A percentile compares a stretch with the other conserved stretches of the same genome.
Conservation (phyloP, 768 basidiomycete species). For the Naganishia antarctica region DNA sequence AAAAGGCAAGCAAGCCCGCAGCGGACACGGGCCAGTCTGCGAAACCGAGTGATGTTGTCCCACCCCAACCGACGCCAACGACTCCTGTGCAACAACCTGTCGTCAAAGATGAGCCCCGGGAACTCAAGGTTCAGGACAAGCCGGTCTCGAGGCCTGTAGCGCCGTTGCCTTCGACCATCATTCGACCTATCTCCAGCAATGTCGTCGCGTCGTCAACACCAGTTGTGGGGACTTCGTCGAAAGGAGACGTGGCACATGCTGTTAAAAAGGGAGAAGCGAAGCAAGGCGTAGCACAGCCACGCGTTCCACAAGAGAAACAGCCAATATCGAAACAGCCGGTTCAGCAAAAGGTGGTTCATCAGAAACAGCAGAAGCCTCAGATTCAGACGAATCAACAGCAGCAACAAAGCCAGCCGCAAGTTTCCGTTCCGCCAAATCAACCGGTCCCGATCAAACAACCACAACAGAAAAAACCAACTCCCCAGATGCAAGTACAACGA, state of each 20-base stretch:
- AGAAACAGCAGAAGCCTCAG: neutral
- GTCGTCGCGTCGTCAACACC: too few relatives aligned
- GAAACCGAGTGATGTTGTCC: neutral
- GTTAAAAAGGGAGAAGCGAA: too few relatives aligned
- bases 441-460: neutral
- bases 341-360: neutral
- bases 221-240: neutral
- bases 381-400: neutral
- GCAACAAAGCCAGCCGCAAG: neutral
- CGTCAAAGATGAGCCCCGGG: too few relatives aligned
- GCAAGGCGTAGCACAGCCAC: too few relatives aligned
- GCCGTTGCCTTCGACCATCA: too few relatives aligned
- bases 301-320: neutral
- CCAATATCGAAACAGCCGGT: neutral
- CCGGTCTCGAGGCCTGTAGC: too few relatives aligned
- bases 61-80: neutral
- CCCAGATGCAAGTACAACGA: neutral
- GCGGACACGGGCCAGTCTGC: neutral
- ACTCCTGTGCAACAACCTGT: neutral
- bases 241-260: neutral
- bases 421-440: neutral
- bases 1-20: slow-evolving; percentile 6
- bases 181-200: too few relatives aligned
- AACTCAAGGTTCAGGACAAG: too few relatives aligned
- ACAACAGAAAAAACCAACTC: neutral